Evolutionary conservation across 2,329 filamentous ascomycete species (phyloP), one percentile per base, ranked within the genome.

Genomic region (Pseudogymnoascus sp.): DNA sequence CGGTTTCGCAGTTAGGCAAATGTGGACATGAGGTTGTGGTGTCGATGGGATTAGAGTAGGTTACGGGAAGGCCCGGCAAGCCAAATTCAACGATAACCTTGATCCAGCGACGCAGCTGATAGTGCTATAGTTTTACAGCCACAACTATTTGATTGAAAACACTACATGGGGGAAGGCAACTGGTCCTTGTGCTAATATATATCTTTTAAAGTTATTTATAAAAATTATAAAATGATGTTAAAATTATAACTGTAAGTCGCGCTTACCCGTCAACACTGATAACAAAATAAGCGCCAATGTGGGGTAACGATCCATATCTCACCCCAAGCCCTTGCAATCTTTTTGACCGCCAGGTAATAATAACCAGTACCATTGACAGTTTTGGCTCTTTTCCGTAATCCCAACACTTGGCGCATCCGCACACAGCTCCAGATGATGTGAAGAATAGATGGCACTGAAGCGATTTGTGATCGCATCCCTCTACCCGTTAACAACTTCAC

Each of bases 31-130:
- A 21, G 35, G 13, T 19, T 33, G 19, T 33, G 35, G 48, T 55
- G 30, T 52, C 19, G 60, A 19, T 18, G 60, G 60, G 57, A 61
- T 61, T 26, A 59, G 58, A 61, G 58, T 57, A 13, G 56, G 55
- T 38, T 21, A 6, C 61, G 28, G 38, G 26, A 30, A 52, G 45
- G 45, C 26, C 45, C 45, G 26, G 45, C 45, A 52, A 52, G 45
- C 26, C 45, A 33, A 52, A 26, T 33, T 52, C 28, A 48, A 12
- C 23, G 45, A 52, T 33, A 52, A 52, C n/a, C 19, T 52, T 19
- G 45, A 26, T 30, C 30, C 26, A 52, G 30, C 5, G 12, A 15
- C 39, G 23, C 3, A 26, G 39, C 2, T 45, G 41, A 15, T 8
- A 8, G 41, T 9, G 21, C 7, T 45, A 26, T 45, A 13, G 23